Base-by-base conservation (phyloP, 345 rosid genomes). In the Sisymbrium altissimum region DNA sequence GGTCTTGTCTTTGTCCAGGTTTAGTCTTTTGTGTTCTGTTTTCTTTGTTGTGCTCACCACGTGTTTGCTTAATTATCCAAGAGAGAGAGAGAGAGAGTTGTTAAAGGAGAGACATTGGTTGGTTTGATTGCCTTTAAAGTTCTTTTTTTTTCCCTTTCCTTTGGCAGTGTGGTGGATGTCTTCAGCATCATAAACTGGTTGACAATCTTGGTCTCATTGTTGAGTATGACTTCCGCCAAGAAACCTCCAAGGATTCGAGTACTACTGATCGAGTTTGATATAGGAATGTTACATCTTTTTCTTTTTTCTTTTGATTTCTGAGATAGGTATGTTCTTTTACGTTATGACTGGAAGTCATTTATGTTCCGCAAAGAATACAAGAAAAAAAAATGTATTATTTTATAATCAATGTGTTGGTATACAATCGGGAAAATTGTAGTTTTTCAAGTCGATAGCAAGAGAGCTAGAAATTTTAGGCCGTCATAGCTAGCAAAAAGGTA, bases 1-100 rank as follows among this genome's bases (percentile, higher is more conserved):
- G 99, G 99, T 25, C 86, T 88, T 74, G 90, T 92, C 36, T 92
- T 74, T 75, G 94, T 90, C 4, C 96, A 95, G 86, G 99, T 92
- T n/a, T n/a, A 50, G 1, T n/a, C n/a, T n/a, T n/a, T n/a, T n/a
- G 59, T 52, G 25, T 6, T 72, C 39, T 32, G 9, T 4, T 21
- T 60, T 18, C 0, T 41, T 12, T 36, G 35, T 33, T 54, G 18
- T 11, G 70, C 46, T 48, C 46, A 13, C 50, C 53, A 33, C 7
- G 27, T 62, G 70, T 55, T 69, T 55, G 65, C 6, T 35, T 69
- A 18, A 52, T 50, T 68, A 23, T n/a, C 39, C 15, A 61, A 75
- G 59, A 59, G n/a, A n/a, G n/a, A n/a, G n/a, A n/a, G n/a, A n/a
- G n/a, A n/a, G n/a, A n/a, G 74, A 52, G 23, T 29, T 27, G 45